A percentile compares a stretch with the other conserved stretches of the same genome.
Conservation (phyloP, 2,329 filamentous ascomycete species). For the Sphaerulina musiva region DNA sequence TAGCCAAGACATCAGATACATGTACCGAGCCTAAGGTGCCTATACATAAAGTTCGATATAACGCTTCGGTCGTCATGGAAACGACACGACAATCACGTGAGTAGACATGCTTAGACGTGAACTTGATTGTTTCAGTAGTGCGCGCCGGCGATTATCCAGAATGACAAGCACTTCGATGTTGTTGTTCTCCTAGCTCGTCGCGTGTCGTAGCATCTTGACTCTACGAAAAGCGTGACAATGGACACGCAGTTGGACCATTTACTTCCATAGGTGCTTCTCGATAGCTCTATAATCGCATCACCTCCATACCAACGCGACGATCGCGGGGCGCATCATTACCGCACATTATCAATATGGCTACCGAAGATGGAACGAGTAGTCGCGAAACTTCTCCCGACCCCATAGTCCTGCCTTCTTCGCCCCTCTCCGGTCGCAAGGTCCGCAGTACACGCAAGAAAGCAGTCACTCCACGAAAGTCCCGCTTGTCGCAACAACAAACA, state of each 20-base stretch:
- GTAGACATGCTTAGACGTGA: too few species aligned
- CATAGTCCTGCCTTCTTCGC: conserved; percentile 32
- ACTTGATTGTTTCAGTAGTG: background rate
- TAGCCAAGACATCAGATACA: too few species aligned
- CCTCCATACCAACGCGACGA: background rate
- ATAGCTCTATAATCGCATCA: background rate
- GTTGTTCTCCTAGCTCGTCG: background rate
- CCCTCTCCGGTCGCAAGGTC: conserved; percentile 18
- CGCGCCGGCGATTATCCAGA: background rate
- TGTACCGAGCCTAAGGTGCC: background rate
- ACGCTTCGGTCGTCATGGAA: background rate
- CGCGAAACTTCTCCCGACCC: conserved; percentile 32
- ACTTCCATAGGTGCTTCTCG: background rate
- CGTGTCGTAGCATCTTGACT: background rate
- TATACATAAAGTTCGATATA: background rate
- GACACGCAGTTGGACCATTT: background rate
- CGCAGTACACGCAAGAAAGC: background rate
- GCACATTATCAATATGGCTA: background rate
- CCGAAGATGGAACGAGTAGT: conserved; percentile 1
- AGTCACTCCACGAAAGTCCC: conserved; percentile 11
- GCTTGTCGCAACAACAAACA: conserved; percentile 8
- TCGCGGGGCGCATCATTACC: background rate
- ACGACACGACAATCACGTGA: conserved; percentile 3
- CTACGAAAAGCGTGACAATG: background rate
- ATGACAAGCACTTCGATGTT: background rate